A percentile compares a stretch with the other conserved stretches of the same genome.
These are phyloP conservation scores for Elongisporangium anandrum DNA, from an alignment of 352 stramenopile genomes.

Conservation along the genomic window DNA sequence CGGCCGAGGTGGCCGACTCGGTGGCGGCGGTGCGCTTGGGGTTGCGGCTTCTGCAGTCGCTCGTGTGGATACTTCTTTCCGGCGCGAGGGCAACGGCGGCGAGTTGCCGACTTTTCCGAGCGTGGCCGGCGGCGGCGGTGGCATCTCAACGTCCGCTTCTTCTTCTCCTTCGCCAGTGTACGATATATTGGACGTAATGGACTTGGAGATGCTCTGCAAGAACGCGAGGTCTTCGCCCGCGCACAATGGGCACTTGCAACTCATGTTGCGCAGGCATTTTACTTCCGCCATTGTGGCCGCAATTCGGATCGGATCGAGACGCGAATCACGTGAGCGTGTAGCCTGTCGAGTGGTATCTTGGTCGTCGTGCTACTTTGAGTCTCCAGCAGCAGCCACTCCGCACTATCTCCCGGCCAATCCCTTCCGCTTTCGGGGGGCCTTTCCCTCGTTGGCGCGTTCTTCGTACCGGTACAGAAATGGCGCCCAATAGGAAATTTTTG, in stretches of 20 bases:
- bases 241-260: conserved; percentile 80
- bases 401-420: not conserved
- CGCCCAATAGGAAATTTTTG: not conserved
- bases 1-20: conserved; percentile 1
- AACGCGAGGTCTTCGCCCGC: conserved; percentile 72
- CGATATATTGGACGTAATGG: conserved; percentile 76
- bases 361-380: not conserved
- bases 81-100: conserved; percentile 21
- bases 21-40: conserved; percentile 2
- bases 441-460: conserved; percentile 2
- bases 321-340: not conserved
- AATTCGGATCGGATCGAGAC: not conserved
- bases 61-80: conserved; percentile 6
- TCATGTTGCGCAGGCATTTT: conserved; percentile 86
- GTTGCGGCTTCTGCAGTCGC: conserved; percentile 1
- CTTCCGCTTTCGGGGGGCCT: not conserved
- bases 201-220: conserved; percentile 75
- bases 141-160: conserved; percentile 3
- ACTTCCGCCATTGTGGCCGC: conserved; percentile 51
- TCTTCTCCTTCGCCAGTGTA: conserved; percentile 35
- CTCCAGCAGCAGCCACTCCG: not conserved
- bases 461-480: conserved; percentile 3
- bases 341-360: not conserved
- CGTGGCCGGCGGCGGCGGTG: conserved; percentile 18
- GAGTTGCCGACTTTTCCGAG: conserved; percentile 39